Evolutionary conservation across 2,329 filamentous ascomycete species (phyloP), one percentile per base, ranked within the genome.

Genomic region (Volutella citrinella): DNA sequence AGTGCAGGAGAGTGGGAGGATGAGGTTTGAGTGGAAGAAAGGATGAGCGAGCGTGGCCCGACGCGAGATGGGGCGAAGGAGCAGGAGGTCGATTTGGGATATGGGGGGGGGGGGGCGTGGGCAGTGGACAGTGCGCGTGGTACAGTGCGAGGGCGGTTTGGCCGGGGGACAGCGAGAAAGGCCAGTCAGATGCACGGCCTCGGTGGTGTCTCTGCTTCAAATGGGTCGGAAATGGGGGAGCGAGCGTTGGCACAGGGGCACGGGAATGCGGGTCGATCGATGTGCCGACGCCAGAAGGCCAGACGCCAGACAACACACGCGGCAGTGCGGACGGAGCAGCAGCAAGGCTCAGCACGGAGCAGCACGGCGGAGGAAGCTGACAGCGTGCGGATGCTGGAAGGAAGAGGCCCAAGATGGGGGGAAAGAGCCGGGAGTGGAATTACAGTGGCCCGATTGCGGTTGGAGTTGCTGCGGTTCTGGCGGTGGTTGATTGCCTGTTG

Each of bases 11-110:
- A 38, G 36, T 38, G 38, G 38, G 36, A 36, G 45, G 46, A 42
- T 50, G 46, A 52, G 42, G 48, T 48, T 47, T 51, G 49, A 51
- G 40, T 32, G 38, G 43, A 42, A 47, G 40, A 40, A 46, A 36
- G 30, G 19, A 20, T 28, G 32, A 42, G 37, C 30, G 35, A 51
- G 38, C 34, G 45, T 49, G 46, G 47, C 43, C 41, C 45, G 45
- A 45, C 38, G 29, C 27, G 25, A 22, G 32, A 31, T 23, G 36
- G 19, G 24, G 24, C 8, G 13, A 8, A 8, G 35, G 31, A 30
- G 33, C 40, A 44, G 36, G 36, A 42, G 31, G 40, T 33, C 30
- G 40, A 27, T 24, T 9, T 21, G 28, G 26, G 28, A 43, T 30
- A 18, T 34, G 20, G 34, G 36, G 42, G 34, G 33, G 39, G 34